A percentile compares a stretch with the other conserved stretches of the same genome.
These are phyloP conservation scores for Amanita fuliginea DNA, from an alignment of 768 basidiomycete species.

Conservation along the genomic window DNA sequence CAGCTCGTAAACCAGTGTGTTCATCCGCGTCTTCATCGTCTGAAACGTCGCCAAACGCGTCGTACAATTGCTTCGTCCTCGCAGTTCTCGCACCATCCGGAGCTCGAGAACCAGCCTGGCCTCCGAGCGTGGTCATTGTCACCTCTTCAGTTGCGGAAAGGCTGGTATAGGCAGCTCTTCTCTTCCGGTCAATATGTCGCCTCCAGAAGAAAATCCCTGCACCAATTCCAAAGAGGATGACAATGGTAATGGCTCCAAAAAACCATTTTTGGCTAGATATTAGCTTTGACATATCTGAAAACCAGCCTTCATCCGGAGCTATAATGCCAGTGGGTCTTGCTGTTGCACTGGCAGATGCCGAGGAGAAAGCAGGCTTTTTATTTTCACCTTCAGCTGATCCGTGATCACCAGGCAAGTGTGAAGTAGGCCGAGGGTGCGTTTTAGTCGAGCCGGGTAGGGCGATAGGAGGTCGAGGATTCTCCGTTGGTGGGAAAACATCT, in stretches of 20 bases:
- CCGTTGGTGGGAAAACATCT: constrained; percentile 33
- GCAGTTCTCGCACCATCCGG: constrained; percentile 46
- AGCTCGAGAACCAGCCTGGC: constrained; percentile 17
- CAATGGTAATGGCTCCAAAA: constrained; percentile 73
- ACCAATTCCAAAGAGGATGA: constrained; percentile 62
- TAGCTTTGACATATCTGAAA: constrained; percentile 65
- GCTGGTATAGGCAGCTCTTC: constrained; percentile 41
- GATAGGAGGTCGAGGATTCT: constrained; percentile 25
- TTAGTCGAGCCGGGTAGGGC: constrained; percentile 37
- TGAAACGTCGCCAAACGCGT: constrained; percentile 88
- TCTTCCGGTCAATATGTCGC: constrained; percentile 34
- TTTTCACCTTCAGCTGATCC: constrained; percentile 73
- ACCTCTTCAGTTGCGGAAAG: constrained; percentile 58
- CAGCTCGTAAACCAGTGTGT: constrained; percentile 42
- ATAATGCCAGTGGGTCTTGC: constrained; percentile 26
- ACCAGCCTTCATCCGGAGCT: constrained; percentile 77
- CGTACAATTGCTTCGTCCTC: constrained; percentile 82
- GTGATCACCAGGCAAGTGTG: constrained; percentile 79
- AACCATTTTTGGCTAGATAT: constrained; percentile 80
- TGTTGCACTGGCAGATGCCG: constrained; percentile 17
- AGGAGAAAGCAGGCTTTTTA: constrained; percentile 58
- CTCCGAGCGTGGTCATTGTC: constrained; percentile 62
- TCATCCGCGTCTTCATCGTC: constrained; percentile 78
- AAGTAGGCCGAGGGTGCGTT: constrained; percentile 75
- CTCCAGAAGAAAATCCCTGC: constrained; percentile 75